Evolutionary conservation across 306 rosid species (phyloP).

Genomic region (Senna siamea): DNA sequence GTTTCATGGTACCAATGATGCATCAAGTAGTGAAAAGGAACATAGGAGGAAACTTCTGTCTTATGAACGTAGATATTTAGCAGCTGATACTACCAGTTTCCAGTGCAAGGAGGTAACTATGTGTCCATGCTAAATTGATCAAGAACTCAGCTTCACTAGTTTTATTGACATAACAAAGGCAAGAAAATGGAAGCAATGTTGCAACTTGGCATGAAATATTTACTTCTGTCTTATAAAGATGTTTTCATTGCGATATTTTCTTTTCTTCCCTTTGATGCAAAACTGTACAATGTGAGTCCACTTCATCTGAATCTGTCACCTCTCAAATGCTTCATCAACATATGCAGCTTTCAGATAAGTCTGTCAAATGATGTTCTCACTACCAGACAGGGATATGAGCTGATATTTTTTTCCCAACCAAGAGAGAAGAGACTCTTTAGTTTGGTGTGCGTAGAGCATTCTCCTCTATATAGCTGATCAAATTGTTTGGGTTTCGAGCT

Average conservation of each 20-base stretch:
- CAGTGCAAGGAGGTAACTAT: constrained; percentile 64
- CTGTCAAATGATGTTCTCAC: not conserved
- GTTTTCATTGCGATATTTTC: not conserved
- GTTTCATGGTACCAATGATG: not conserved
- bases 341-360: not conserved
- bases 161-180: not conserved
- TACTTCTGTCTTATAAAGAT: not conserved
- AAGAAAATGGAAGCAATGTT: not conserved
- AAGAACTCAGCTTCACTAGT: not conserved
- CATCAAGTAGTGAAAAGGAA: constrained; percentile 39
- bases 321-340: not conserved
- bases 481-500: not conserved
- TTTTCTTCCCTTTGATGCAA: not conserved
- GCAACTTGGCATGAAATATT: not conserved
- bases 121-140: not conserved
- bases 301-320: not conserved
- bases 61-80: constrained; percentile 66
- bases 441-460: not conserved
- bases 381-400: too few species aligned
- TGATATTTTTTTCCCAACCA: too few species aligned
- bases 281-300: not conserved
- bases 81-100: constrained; percentile 42
- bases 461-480: not conserved
- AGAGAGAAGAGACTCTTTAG: too few species aligned
- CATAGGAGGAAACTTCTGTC: constrained; percentile 66